Base-by-base conservation (phyloP, 129 eudicot genomes). In the Scalesia atractyloides region DNA sequence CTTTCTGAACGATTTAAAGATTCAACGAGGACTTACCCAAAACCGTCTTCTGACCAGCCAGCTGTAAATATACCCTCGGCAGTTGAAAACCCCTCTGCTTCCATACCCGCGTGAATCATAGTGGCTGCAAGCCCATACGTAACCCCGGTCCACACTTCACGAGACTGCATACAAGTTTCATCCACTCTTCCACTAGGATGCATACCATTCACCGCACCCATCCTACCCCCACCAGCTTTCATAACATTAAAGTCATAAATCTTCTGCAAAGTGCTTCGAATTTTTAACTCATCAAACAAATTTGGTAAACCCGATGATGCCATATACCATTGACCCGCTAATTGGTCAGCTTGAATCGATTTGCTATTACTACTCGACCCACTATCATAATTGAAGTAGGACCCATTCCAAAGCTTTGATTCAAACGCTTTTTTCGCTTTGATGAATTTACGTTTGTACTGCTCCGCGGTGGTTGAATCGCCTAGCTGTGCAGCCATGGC, bases 161-260 rank as follows among this genome's bases (percentile, higher is more conserved):
- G 88, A 1, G 99, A 95, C 71, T 95, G 99, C 99, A 95, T 95
- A 73, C 99, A 95, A 15, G 97, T 84, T 7, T 90, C 99, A 20
- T 95, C 99, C 11, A 95, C 94, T 65, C 86, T 95, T 22, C 99
- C 99, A 66, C 81, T 88, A 3, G 97, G 99, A 67, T 83, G 86
- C 99, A 95, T 95, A 17, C 99, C 99, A 12, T 95, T 95, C 10
- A 90, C 99, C 19, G 99, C 99, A 61, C 99, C 99, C 97, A 94
- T 94, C 70, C 91, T 76, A 2, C 97, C 99, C 5, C 99, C 96
- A 48, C 73, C 75, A 2, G 90, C 83, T 82, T 88, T 95, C 99
- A 88, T 88, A 5, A 95, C 99, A 72, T 95, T 95, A 14, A 81
- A 95, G 58, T 95, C 99, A 22, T 75, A 86, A 33, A 95, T 81